A percentile compares a stretch with the other conserved stretches of the same genome.
phyloP scores from a whole-genome alignment of 352 stramenopile genomes.

The Poterioochromonas sp. region DNA sequence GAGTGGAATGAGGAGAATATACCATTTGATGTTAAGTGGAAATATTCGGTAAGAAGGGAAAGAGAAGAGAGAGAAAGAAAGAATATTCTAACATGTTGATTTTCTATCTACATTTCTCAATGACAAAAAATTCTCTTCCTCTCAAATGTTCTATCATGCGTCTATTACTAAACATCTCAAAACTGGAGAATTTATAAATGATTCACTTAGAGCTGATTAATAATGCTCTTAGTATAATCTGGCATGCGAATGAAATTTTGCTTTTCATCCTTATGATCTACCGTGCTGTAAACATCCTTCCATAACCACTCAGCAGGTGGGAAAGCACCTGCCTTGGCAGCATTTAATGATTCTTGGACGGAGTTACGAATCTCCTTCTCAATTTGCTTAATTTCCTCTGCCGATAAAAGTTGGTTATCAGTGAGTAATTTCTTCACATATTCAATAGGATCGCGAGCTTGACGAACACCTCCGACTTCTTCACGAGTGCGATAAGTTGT shows the following conservation, averaged over 20 bases:
- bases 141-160: too few species aligned
- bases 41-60: too few species aligned
- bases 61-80: too few species aligned
- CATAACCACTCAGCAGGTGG: conserved; percentile 72
- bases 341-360: conserved; percentile 77
- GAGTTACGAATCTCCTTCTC: conserved; percentile 96
- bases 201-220: neutral
- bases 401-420: conserved; percentile 78
- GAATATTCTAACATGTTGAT: too few species aligned
- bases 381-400: conserved; percentile 96
- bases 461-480: conserved; percentile 96
- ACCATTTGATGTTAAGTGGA: too few species aligned
- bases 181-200: neutral
- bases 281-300: conserved; percentile 61
- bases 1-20: too few species aligned
- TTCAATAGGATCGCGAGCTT: conserved; percentile 95
- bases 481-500: conserved; percentile 99
- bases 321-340: conserved; percentile 55
- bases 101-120: too few species aligned
- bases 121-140: too few species aligned
- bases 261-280: conserved; percentile 74
- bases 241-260: conserved; percentile 93
- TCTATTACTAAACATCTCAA: too few species aligned
- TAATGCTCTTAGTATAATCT: conserved; percentile 83
- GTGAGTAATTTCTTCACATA: conserved; percentile 92